Base-by-base conservation (phyloP, 768 basidiomycete genomes). In the Kwoniella dejecticola region DNA sequence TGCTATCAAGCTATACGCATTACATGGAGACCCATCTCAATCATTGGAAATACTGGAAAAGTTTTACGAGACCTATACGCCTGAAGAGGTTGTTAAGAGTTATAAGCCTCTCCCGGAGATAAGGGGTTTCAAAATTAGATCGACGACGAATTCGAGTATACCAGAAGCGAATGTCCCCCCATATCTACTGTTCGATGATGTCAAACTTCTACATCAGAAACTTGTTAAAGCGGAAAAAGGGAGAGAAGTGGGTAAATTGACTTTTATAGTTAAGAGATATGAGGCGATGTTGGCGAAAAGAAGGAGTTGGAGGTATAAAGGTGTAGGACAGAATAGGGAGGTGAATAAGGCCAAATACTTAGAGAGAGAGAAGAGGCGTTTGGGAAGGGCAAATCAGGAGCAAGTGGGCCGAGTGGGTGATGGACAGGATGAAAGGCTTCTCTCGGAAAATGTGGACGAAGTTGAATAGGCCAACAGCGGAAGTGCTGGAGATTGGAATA, bases 121-220 rank as follows among this genome's bases (percentile, higher is more conserved):
- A 68, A 17, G 86, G 83, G 46, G n/a, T 13, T 67, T 83, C 81
- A 2, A 74, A 77, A 7, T 95, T 21, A 86, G 89, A 21, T 81
- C 90, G 66, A 85, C 84, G 2, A 83, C 86, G 4, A 76, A 79
- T 0, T 77, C 81, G 2, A 84, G 85, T 17, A 82, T 88, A 3
- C 83, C 85, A 1, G 93, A 96, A 72, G 88, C 91, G 67, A 73
- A 83, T 23, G 87, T 96, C 5, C 89, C 92, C 0, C 92, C 92
- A 0, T 75, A 92, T 40, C 68, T 95, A 21, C 83, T 85, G 12
- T 95, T 92, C 74, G 67, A 79, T 15, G 91, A 95, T 72, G 66
- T 95, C n/a, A 87, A 89, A 65, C 62, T 87, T 4, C 80, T 96
- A 52, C 91, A 95, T 74, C 84, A 90, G 60, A 82, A 87, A 26